Evolutionary conservation across 2,329 filamentous ascomycete species (phyloP), one percentile per base, ranked within the genome.

Genomic region (Plectosphaerella cucumerina): DNA sequence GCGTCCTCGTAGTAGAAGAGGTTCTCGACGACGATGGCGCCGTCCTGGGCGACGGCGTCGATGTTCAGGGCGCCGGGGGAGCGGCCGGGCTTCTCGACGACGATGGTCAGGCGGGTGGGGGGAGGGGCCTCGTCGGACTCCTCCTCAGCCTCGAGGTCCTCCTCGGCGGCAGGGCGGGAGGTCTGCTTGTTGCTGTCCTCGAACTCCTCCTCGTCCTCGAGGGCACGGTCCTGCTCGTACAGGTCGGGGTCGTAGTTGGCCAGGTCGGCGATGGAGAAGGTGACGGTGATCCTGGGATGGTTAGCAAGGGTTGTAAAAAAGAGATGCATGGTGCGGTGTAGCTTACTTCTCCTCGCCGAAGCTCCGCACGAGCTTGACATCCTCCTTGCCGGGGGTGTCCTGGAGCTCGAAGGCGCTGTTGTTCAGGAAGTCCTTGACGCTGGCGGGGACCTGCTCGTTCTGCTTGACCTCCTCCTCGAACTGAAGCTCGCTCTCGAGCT

Each of bases 331-430:
- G 14, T 37, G 9, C 4, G 6, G 20, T 44, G 55, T 48, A 47
- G 70, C 85, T 71, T 72, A 94, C 90, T 86, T 90, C 77, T 99
- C 94, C 56, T 96, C 86, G 62, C 88, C 89, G 64, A 89, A 93
- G 58, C 82, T 86, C 64, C 92, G 87, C 54, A 84, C 87, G 59
- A 99, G 80, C 63, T 87, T 79, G 59, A 99, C 89, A 60, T 96
- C 90, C 74, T 97, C 89, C 70, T 90, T 82, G 56, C 94, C 94
- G 23, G 86, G 78, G 31, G 79, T 83, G 70, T 99, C 94, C 63
- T 89, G 77, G 55, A 94, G 80, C 78, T 93, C 79, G 71, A 91
- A 99, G 39, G 86, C 81, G 65, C 86, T 86, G 74, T 90, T 93
- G 65, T 93, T 85, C 45, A 97, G 73, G 72, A 95, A 97, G 68